These are phyloP conservation scores for Jimgerdemannia lactiflua DNA, from an alignment of 192 early-diverging fungal species.

Conservation along the genomic window DNA sequence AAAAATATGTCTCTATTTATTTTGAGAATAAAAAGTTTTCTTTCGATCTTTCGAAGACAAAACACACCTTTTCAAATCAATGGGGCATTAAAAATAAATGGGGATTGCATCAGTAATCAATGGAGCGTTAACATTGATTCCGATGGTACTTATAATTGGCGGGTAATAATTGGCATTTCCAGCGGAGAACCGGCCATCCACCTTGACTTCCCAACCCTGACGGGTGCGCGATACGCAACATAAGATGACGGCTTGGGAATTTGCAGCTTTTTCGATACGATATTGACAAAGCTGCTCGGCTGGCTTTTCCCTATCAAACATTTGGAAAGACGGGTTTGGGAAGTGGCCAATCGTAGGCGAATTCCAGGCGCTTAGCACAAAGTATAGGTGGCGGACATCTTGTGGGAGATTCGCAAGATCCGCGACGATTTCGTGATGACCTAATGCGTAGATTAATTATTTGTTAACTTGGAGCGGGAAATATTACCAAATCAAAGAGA, in stretches of 20 bases:
- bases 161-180: slow-evolving; percentile 21
- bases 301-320: slow-evolving; percentile 14
- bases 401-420: slow-evolving; percentile 15
- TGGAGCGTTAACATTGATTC: too few species aligned
- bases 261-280: slow-evolving; percentile 5
- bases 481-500: too few species aligned
- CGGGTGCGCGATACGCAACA: slow-evolving; percentile 14
- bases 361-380: slow-evolving; percentile 13
- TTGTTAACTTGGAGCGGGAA: too few species aligned
- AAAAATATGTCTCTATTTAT: too few species aligned
- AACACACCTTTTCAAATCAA: too few species aligned
- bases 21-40: too few species aligned
- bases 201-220: slow-evolving; percentile 18
- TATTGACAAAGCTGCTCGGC: slow-evolving; percentile 11
- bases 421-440: slow-evolving; percentile 9
- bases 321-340: slow-evolving; percentile 10
- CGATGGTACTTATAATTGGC: background rate
- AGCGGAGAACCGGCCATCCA: background rate
- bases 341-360: slow-evolving; percentile 17
- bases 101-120: too few species aligned
- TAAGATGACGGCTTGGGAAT: slow-evolving; percentile 22
- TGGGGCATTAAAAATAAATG: too few species aligned
- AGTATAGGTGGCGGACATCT: slow-evolving; percentile 16
- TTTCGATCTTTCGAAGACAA: too few species aligned
- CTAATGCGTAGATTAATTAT: background rate